Percentiles rank a stretch among this genome's conserved stretches.
Evolutionary conservation across 345 rosid genomes (phyloP).

Genomic region (Citrus reticulata): DNA sequence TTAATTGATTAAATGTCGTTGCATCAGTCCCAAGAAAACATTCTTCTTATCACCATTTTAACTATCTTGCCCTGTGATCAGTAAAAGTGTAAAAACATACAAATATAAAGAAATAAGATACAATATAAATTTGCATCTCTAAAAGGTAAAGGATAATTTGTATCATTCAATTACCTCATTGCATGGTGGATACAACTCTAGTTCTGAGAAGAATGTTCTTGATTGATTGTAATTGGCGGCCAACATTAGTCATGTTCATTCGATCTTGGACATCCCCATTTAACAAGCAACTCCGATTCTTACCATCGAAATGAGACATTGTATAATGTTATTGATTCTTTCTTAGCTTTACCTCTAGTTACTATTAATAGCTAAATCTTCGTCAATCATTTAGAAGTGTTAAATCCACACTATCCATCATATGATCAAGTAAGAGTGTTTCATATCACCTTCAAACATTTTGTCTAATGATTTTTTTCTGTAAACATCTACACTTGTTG

Average conservation of each 20-base stretch:
- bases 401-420: background rate
- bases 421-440: background rate
- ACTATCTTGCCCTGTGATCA: no score
- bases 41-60: no score
- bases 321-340: no score
- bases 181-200: background rate
- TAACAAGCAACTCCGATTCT: background rate
- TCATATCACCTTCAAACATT: background rate
- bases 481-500: background rate
- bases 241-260: background rate
- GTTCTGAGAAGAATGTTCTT: background rate
- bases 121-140: no score
- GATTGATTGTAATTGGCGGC: background rate
- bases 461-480: background rate
- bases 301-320: background rate
- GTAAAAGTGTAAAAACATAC: no score
- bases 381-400: background rate
- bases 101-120: no score
- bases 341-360: background rate
- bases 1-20: no score
- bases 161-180: background rate
- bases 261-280: background rate
- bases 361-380: background rate
- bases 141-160: no score
- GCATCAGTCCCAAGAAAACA: no score